Base-by-base conservation (phyloP, 257 asterid species). In the Prunella vulgaris region DNA sequence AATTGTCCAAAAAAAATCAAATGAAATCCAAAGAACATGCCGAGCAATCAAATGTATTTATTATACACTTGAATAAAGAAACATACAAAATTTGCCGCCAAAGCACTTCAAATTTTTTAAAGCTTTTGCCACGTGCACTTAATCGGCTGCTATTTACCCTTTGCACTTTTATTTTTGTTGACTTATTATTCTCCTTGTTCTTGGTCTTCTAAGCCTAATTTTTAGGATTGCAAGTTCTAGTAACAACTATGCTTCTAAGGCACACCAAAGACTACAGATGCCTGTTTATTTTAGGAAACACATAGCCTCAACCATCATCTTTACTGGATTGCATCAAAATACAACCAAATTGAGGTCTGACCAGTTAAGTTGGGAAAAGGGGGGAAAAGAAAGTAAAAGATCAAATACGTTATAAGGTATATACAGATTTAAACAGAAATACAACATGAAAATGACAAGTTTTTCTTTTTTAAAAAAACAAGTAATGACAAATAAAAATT, bases 241-340 rank as follows among this genome's bases (percentile, higher is more conserved):
- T 10, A 40, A 38, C n/a, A 10, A 38, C n/a, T 38, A 10, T 38
- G 46, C 46, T 38, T 38, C 14, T 12, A 40, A 66, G 54, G 54
- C 54, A 64, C 58, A 24, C 62, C 59, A 67, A 61, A 68, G 53
- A 71, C 56, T 40, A 35, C 22, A 64, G 56, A 33, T 5, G 17
- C 57, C 53, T 7, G 52, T 9, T 62, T 52, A 59, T 40, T 17
- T 17, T 24, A 71, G 8, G 53, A 32, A 4, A 61, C 35, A 51
- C 22, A 35, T 51, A 48, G 75, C 72, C 46, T 46, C 22, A 46
- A 40, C 63, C 57, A 52, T 44, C 21, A 38, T 2, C 37, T 8
- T 28, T 37, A 61, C 52, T 51, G 12, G 60, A 56, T 62, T 49
- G 37, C 68, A 28, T 4, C 58, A 38, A 69, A 38, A 53, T 62